These are phyloP conservation scores for Entomophthora muscae DNA, from an alignment of 371 early-diverging fungal genomes.

Conservation along the genomic window DNA sequence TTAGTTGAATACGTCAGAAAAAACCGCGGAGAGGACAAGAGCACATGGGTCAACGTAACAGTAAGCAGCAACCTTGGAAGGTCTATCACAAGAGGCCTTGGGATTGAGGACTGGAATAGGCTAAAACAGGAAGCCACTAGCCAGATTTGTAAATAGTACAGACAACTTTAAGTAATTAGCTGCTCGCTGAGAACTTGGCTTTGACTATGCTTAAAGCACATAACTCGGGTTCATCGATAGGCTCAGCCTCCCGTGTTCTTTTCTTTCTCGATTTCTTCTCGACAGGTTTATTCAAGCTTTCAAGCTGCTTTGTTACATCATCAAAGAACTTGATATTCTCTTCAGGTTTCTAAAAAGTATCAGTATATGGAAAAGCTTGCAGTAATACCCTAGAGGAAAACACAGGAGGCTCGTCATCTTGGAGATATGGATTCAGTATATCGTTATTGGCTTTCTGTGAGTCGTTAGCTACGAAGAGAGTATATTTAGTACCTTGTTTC, in stretches of 20 bases:
- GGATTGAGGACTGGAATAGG: not conserved
- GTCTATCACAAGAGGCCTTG: not conserved
- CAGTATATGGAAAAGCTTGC: not conserved
- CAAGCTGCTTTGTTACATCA: not conserved
- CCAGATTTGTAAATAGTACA: not conserved
- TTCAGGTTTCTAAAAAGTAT: not conserved
- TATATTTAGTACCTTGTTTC: not conserved
- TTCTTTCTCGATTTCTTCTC: not conserved
- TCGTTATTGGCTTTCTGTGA: not conserved
- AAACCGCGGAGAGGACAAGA: not conserved
- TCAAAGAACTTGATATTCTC: not conserved
- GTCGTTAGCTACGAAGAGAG: not conserved
- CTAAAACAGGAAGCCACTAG: not conserved
- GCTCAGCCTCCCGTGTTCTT: not conserved
- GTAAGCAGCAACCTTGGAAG: not conserved
- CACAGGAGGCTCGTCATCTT: not conserved
- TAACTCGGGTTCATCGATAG: not conserved
- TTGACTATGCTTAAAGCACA: not conserved
- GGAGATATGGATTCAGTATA: not conserved
- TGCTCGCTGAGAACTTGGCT: not conserved
- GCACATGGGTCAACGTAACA: not conserved
- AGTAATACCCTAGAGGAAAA: not conserved
- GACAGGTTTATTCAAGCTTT: not conserved
- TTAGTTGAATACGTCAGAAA: not conserved
- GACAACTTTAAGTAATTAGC: not conserved